These are phyloP conservation scores for Euphorbia schlechtendalii DNA, from an alignment of 441 rosid species.

Conservation along the genomic window DNA sequence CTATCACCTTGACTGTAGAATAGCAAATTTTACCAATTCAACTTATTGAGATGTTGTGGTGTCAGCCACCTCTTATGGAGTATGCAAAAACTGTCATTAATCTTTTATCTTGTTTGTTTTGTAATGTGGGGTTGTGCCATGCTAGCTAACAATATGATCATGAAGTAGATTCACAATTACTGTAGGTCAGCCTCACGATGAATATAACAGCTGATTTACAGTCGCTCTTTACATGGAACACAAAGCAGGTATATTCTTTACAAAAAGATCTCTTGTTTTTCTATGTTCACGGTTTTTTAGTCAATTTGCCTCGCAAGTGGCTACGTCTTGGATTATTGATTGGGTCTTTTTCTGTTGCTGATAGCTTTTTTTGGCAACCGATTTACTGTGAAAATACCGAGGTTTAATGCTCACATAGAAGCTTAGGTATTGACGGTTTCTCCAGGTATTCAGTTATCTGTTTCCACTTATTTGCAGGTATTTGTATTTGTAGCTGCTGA, in stretches of 20 bases:
- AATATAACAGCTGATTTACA: constrained; percentile 80
- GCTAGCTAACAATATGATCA: constrained; percentile 6
- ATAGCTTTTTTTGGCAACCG: background rate
- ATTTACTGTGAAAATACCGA: background rate
- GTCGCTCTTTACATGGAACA: constrained; percentile 99
- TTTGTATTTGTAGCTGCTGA: constrained; percentile 87
- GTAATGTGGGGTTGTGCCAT: background rate
- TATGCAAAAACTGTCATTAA: too few relatives aligned
- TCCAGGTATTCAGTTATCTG: background rate
- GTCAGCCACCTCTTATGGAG: background rate
- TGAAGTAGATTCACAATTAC: constrained; percentile 71
- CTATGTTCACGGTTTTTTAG: background rate
- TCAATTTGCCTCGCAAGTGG: background rate
- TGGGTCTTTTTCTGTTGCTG: too few relatives aligned
- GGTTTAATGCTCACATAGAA: background rate
- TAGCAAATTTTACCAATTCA: background rate
- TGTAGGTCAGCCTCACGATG: too few relatives aligned
- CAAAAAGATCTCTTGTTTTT: background rate
- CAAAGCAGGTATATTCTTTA: constrained; percentile 64
- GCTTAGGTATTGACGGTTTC: background rate
- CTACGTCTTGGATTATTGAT: too few relatives aligned
- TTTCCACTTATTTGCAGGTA: constrained; percentile 35
- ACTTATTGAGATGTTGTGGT: background rate
- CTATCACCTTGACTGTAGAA: too few relatives aligned
- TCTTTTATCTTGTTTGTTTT: background rate